These are phyloP conservation scores for Claviceps spartinae DNA, from an alignment of 2,329 filamentous ascomycete species.

Conservation along the genomic window DNA sequence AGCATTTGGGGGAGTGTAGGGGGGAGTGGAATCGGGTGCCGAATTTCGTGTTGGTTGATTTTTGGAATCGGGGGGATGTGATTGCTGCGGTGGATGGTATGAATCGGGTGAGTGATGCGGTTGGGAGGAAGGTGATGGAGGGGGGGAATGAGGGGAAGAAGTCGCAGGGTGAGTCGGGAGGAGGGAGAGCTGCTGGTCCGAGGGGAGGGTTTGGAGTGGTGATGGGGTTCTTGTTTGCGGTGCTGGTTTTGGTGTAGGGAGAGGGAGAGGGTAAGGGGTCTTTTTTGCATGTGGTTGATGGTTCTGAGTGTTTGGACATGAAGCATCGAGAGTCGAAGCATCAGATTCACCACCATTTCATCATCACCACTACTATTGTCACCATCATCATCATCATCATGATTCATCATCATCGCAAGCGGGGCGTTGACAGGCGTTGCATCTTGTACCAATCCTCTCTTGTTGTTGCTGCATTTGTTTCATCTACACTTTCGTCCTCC, in stretches of 20 bases:
- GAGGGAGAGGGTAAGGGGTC: not conserved
- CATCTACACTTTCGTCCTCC: no score
- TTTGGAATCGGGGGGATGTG: slow-evolving; percentile 59
- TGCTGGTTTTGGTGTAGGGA: slow-evolving; percentile 20
- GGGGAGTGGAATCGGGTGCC: slow-evolving; percentile 48
- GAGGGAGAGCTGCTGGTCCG: slow-evolving; percentile 5
- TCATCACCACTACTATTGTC: no score
- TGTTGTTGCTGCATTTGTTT: no score
- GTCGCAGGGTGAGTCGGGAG: slow-evolving; percentile 7
- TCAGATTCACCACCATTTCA: no score
- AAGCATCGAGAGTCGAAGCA: no score
- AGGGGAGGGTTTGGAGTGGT: slow-evolving; percentile 24
- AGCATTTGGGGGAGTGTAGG: slow-evolving; percentile 39
- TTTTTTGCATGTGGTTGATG: not conserved
- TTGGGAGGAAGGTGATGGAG: slow-evolving; percentile 12
- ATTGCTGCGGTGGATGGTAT: slow-evolving; percentile 55
- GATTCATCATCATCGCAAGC: no score
- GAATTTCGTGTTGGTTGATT: slow-evolving; percentile 68
- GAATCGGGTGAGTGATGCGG: slow-evolving; percentile 38
- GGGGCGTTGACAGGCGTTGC: no score
- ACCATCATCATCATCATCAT: no score
- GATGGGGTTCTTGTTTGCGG: slow-evolving; percentile 29
- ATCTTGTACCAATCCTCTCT: no score
- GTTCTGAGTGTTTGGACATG: no score
- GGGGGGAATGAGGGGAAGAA: not conserved